Evolutionary conservation across 495 filamentous ascomycete genomes (phyloP), one percentile per base, ranked within the genome.

Genomic region (Xylaria cubensis): DNA sequence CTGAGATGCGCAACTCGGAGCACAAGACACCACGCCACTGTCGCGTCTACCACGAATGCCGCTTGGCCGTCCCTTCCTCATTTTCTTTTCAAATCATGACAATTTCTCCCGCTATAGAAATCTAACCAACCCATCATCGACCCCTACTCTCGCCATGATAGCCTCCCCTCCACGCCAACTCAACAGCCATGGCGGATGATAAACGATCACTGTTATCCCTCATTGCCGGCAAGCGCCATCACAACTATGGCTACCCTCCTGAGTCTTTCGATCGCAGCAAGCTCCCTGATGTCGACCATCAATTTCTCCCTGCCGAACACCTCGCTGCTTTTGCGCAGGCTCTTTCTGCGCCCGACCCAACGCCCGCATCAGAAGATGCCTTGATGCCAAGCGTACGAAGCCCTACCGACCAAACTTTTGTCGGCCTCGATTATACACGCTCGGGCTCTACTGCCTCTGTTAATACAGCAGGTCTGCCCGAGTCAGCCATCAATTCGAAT

Each of bases 201-300:
- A 67, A 67, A 53, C 70, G 53, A 74, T 70, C 77, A 48, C 61
- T 75, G 32, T 42, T 75, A 56, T 73, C 81, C 78, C 50, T 66
- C 9, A 13, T 81, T 15, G 74, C 79, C 21, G 62, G 77, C 50
- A 75, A 68, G 41, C 73, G 61, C 68, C 70, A 69, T 69, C 77
- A 74, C 46, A 77, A 76, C 19, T 86, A 86, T 72, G 85, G 85
- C 51, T 86, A 85, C 64, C 80, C 84, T 3, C 82, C 83, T 21
- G 82, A 85, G 67, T 79, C 82, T 21, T 86, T 86, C 66, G 85
- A 86, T 77, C 76, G 71, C n/a, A 75, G 77, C 26, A 78, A 66
- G 4, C 82, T 93, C 64, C 91, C 91, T 21, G 91, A 94, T 76
- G 85, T 85, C 74, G 86, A 91, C 74, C 83, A 82, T 71, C 88